A percentile compares a stretch with the other conserved stretches of the same genome.
These are phyloP conservation scores for Phaeoacremonium minimum DNA, from an alignment of 2,329 filamentous ascomycete genomes.

Conservation along the genomic window DNA sequence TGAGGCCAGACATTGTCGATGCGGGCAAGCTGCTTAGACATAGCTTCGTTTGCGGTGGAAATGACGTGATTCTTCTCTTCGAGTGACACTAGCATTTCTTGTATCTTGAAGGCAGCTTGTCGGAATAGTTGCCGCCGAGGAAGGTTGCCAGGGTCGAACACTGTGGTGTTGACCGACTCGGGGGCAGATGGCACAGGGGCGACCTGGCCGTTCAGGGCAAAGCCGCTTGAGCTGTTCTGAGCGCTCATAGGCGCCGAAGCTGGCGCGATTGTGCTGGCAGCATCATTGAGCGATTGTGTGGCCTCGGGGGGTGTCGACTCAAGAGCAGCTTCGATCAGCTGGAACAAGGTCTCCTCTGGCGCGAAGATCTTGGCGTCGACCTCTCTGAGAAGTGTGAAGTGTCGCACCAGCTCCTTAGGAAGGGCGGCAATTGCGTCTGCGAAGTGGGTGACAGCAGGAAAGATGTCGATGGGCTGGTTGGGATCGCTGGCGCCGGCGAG, in stretches of 20 bases:
- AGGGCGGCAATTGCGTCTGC: constrained; percentile 89
- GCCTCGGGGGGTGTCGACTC: constrained; percentile 43
- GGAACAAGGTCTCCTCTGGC: constrained; percentile 76
- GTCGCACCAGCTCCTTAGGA: constrained; percentile 89
- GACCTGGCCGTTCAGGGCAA: constrained; percentile 26
- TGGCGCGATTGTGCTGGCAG: constrained; percentile 33
- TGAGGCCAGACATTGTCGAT: constrained; percentile 85
- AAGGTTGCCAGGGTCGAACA: constrained; percentile 54
- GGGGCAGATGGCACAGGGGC: constrained; percentile 34
- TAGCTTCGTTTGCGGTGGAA: constrained; percentile 83
- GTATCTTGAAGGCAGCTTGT: constrained; percentile 72
- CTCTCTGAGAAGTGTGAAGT: constrained; percentile 94
- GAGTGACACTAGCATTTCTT: constrained; percentile 81
- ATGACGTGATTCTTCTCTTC: constrained; percentile 99
- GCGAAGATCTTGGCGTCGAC: constrained; percentile 95
- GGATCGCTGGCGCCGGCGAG: constrained; percentile 36
- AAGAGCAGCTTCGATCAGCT: constrained; percentile 65
- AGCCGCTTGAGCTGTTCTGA: constrained; percentile 42
- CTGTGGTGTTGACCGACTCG: constrained; percentile 35
- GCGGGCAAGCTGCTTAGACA: constrained; percentile 78
- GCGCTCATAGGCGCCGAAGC: constrained; percentile 43
- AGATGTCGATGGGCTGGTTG: constrained; percentile 62
- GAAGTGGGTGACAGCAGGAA: constrained; percentile 68
- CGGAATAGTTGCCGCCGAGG: constrained; percentile 71
- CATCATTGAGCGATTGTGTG: constrained; percentile 36